Percentiles rank a stretch among this genome's conserved stretches.
These are phyloP conservation scores for Russula sp. DNA, from an alignment of 768 basidiomycete species.

Conservation along the genomic window DNA sequence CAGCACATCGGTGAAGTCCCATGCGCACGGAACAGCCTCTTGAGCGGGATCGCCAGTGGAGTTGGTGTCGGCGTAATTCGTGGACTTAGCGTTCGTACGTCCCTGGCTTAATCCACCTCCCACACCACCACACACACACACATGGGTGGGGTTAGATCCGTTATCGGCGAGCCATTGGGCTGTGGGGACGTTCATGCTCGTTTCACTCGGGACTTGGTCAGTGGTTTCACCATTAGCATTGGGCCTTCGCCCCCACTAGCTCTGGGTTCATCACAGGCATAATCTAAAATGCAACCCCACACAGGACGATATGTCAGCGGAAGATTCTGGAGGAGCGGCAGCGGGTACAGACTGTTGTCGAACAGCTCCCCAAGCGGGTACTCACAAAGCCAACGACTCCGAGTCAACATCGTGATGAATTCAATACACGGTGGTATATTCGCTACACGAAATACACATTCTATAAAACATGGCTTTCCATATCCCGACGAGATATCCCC, in stretches of 20 bases:
- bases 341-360: slow-evolving; percentile 54
- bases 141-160: slow-evolving; percentile 43
- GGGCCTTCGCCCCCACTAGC: not conserved
- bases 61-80: slow-evolving; percentile 73
- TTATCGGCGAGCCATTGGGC: slow-evolving; percentile 78
- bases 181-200: slow-evolving; percentile 63
- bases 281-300: slow-evolving; percentile 4
- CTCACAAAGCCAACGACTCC: slow-evolving; percentile 42
- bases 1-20: slow-evolving; percentile 66
- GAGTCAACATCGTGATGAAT: slow-evolving; percentile 9
- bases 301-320: slow-evolving; percentile 64
- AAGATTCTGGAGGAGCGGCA: slow-evolving; percentile 53
- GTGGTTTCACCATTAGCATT: slow-evolving; percentile 32
- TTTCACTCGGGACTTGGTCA: slow-evolving; percentile 70
- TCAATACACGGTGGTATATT: slow-evolving; percentile 21
- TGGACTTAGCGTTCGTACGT: slow-evolving; percentile 61
- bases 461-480: slow-evolving; percentile 1
- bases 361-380: slow-evolving; percentile 56
- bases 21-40: slow-evolving; percentile 70
- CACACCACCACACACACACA: not conserved
- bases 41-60: slow-evolving; percentile 79
- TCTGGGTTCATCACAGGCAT: not conserved
- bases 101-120: not conserved
- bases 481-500: not conserved
- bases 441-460: slow-evolving; percentile 16